These are phyloP conservation scores for Globisporangium recalcitrans DNA, from an alignment of 352 stramenopile genomes.

Conservation along the genomic window DNA sequence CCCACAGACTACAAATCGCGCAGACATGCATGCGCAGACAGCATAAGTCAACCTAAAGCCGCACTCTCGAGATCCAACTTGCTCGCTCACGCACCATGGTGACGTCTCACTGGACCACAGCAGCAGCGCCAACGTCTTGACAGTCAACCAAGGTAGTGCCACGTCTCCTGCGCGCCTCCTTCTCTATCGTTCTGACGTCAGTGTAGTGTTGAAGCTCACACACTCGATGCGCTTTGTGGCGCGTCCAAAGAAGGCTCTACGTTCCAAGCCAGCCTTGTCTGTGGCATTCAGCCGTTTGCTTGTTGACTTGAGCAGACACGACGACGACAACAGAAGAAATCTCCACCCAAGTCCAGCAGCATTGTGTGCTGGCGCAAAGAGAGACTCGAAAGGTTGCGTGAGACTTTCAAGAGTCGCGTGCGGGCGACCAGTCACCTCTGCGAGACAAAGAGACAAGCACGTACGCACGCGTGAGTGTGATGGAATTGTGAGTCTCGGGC, in stretches of 20 bases:
- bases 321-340: not conserved
- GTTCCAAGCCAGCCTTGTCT: not conserved
- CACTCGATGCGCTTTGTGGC: not conserved
- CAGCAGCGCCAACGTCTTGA: not conserved
- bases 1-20: slow-evolving; percentile 54
- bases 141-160: no score
- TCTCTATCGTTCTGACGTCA: not conserved
- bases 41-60: no score
- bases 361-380: not conserved
- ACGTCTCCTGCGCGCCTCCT: not conserved
- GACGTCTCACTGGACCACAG: not conserved
- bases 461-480: not conserved
- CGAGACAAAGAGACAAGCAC: not conserved
- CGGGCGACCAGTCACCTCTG: not conserved
- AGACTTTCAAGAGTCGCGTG: slow-evolving; percentile 8
- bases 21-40: not conserved
- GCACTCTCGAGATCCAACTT: no score
- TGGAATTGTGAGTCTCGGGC: not conserved
- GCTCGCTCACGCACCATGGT: not conserved
- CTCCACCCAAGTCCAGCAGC: not conserved
- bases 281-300: not conserved
- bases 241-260: not conserved
- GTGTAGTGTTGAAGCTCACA: not conserved
- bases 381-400: slow-evolving; percentile 7
- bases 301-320: slow-evolving; percentile 3